Evolutionary conservation across 2,329 filamentous ascomycete species (phyloP).

Genomic region (Polychaeton citri): DNA sequence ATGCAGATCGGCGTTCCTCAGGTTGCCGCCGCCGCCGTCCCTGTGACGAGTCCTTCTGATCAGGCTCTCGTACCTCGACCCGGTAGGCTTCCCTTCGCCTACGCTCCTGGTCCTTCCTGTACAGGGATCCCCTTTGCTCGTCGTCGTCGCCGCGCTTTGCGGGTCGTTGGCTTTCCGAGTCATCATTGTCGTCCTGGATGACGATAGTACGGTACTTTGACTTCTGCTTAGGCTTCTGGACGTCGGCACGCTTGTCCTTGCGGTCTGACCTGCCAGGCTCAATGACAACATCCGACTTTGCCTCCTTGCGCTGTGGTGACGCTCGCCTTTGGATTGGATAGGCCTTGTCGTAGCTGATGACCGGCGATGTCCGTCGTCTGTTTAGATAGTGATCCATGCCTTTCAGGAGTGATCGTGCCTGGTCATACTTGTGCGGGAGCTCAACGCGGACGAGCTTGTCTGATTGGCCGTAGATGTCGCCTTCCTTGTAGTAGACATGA

Average conservation of each 20-base stretch:
- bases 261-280: conserved; percentile 5
- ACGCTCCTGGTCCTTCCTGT: conserved; percentile 26
- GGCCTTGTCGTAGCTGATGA: conserved; percentile 30
- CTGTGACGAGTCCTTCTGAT: background rate
- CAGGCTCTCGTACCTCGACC: conserved; percentile 28
- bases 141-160: too few relatives aligned
- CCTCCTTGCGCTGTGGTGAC: conserved; percentile 21
- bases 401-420: conserved; percentile 26
- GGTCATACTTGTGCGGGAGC: conserved; percentile 28
- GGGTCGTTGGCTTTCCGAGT: conserved; percentile 6
- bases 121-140: conserved; percentile 26
- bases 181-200: conserved; percentile 6
- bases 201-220: conserved; percentile 7
- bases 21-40: too few relatives aligned
- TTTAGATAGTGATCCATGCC: conserved; percentile 27
- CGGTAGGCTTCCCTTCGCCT: conserved; percentile 24
- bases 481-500: conserved; percentile 28
- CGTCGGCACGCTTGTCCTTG: conserved; percentile 1
- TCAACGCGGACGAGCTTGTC: conserved; percentile 32
- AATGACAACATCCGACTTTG: conserved; percentile 8
- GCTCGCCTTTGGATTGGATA: conserved; percentile 23
- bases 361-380: conserved; percentile 9
- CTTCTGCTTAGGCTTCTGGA: conserved; percentile 2
- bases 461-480: conserved; percentile 21
- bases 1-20: too few relatives aligned